Percentiles rank a stretch among this genome's conserved stretches.
These are phyloP conservation scores for Byssoonygena ceratinophila DNA, from an alignment of 2,329 filamentous ascomycete species.

Conservation along the genomic window DNA sequence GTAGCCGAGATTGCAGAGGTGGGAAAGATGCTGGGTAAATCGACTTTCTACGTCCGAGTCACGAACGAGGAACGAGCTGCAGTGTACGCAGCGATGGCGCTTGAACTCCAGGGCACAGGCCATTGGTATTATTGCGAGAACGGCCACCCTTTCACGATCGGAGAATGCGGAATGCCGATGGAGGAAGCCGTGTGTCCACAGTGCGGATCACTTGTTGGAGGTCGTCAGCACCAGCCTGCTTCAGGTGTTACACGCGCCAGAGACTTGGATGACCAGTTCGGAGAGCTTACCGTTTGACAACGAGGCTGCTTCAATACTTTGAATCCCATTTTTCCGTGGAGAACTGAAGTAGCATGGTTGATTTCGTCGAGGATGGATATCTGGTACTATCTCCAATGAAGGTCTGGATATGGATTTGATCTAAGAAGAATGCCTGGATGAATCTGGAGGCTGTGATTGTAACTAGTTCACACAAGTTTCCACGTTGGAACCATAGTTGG, in stretches of 20 bases:
- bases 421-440: neutral
- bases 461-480: neutral
- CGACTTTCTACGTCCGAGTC: constrained; percentile 42
- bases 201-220: constrained; percentile 50
- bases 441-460: neutral
- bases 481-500: neutral
- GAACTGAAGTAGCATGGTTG: neutral
- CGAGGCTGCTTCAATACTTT: neutral
- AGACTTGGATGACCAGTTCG: constrained; percentile 11
- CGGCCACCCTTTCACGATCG: constrained; percentile 47
- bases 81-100: constrained; percentile 44
- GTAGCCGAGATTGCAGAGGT: constrained; percentile 39
- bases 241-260: constrained; percentile 38
- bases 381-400: neutral
- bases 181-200: constrained; percentile 51
- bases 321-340: neutral
- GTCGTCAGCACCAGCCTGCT: constrained; percentile 41
- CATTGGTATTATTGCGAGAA: constrained; percentile 38
- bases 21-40: constrained; percentile 38
- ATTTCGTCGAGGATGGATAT: neutral
- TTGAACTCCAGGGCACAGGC: constrained; percentile 39
- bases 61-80: constrained; percentile 43
- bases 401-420: neutral
- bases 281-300: neutral
- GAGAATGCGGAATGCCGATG: constrained; percentile 59